These are phyloP conservation scores for Cicer chorassanicum DNA, from an alignment of 306 rosid species.

Conservation along the genomic window DNA sequence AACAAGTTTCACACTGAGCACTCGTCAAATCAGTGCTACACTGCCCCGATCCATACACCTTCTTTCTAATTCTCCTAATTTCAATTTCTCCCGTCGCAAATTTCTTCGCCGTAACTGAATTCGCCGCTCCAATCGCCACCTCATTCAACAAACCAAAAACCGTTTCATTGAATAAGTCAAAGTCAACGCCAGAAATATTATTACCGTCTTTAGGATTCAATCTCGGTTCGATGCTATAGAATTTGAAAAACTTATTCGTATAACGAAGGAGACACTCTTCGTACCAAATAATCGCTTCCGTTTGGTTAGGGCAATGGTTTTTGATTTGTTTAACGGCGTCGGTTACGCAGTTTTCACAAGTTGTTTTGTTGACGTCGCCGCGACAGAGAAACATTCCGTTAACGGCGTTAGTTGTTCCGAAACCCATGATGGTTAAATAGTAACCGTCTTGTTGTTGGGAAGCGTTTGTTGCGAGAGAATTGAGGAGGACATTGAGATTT, in stretches of 20 bases:
- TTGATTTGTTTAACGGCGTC: conserved; percentile 40
- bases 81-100: conserved; percentile 33
- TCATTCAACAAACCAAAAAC: conserved; percentile 20
- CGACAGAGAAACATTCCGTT: conserved; percentile 61
- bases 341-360: conserved; percentile 49
- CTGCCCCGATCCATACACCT: conserved; percentile 45
- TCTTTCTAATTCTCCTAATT: background rate
- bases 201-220: background rate
- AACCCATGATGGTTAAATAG: conserved; percentile 38
- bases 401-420: conserved; percentile 31
- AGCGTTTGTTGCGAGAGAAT: conserved; percentile 48
- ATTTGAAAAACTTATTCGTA: conserved; percentile 41
- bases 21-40: conserved; percentile 31
- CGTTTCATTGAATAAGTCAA: conserved; percentile 26
- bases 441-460: conserved; percentile 41
- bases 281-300: conserved; percentile 56
- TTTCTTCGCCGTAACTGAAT: conserved; percentile 37
- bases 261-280: conserved; percentile 51
- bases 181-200: conserved; percentile 36
- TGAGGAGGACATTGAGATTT: conserved; percentile 49
- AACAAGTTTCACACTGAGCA: conserved; percentile 34
- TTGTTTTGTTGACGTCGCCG: conserved; percentile 48
- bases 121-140: conserved; percentile 28
- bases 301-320: conserved; percentile 48
- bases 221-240: conserved; percentile 10